Percentiles rank a stretch among this genome's conserved stretches.
Conservation (phyloP, 2,329 filamentous ascomycete species). For the Zalaria sp. region DNA sequence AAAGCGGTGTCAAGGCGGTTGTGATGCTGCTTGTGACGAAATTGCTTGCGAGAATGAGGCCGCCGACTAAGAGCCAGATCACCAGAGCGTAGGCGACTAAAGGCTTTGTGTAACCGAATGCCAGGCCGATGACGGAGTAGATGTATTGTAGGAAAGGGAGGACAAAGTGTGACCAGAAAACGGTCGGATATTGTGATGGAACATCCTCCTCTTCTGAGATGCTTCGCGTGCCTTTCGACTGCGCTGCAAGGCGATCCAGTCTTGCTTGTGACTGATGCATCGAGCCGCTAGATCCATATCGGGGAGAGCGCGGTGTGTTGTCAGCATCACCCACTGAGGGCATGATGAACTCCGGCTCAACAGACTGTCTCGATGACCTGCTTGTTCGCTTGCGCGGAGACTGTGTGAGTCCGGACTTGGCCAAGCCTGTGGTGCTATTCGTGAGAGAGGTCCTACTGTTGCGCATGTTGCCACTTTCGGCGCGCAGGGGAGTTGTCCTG, state of each 20-base stretch:
- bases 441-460: no score
- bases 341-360: conserved; percentile 3
- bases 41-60: conserved; percentile 45
- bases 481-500: no score
- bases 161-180: conserved; percentile 19
- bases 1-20: conserved; percentile 52
- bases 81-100: conserved; percentile 49
- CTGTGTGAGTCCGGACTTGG: neutral
- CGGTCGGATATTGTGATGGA: conserved; percentile 1
- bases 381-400: neutral
- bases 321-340: conserved; percentile 1
- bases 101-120: conserved; percentile 48
- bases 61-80: conserved; percentile 45
- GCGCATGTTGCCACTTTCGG: no score
- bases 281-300: neutral
- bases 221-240: conserved; percentile 11
- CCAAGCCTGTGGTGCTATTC: neutral
- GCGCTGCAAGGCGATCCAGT: conserved; percentile 2
- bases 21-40: conserved; percentile 47
- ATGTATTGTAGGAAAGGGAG: conserved; percentile 32
- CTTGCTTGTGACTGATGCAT: conserved; percentile 2
- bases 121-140: conserved; percentile 42
- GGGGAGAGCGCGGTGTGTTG: neutral
- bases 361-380: neutral
- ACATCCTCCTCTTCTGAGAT: conserved; percentile 6